Percentiles rank a stretch among this genome's conserved stretches.
Conservation (phyloP, 148 eudicot genomes). For the Chenopodium album region DNA sequence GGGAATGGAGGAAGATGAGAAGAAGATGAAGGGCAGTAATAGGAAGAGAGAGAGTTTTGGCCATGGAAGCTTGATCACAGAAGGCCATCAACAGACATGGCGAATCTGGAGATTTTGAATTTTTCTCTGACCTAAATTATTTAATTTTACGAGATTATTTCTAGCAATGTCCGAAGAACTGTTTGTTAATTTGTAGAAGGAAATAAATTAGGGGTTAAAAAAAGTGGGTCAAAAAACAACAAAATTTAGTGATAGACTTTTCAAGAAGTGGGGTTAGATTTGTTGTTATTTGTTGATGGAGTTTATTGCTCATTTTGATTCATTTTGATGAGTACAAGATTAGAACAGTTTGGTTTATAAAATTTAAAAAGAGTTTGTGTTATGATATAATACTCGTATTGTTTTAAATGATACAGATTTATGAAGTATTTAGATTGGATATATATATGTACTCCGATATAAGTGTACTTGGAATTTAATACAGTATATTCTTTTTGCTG, state of each 20-base stretch:
- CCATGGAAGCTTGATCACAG: slow-evolving; percentile 39
- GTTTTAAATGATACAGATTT: no score
- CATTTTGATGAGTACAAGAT: background rate
- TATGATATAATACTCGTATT: no score
- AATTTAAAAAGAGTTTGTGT: no score
- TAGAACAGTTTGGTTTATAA: no score
- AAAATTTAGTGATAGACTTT: background rate
- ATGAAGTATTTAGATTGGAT: no score
- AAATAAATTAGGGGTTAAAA: no score
- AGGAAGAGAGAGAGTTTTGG: slow-evolving; percentile 43
- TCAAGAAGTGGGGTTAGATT: background rate
- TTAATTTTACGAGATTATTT: background rate
- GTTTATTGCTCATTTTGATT: background rate
- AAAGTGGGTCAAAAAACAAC: background rate
- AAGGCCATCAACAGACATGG: slow-evolving; percentile 35
- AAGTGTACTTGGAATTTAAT: no score
- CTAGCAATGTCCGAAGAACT: background rate
- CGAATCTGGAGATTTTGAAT: background rate
- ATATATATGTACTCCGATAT: no score
- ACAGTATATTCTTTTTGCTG: no score
- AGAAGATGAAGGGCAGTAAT: slow-evolving; percentile 61
- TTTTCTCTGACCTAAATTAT: background rate
- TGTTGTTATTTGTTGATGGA: slow-evolving; percentile 2
- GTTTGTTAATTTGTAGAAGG: background rate
- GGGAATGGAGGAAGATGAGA: slow-evolving; percentile 71